Percentiles rank a stretch among this genome's conserved stretches.
These are phyloP conservation scores for Beauveria sp. DNA, from an alignment of 2,329 filamentous ascomycete species.

Conservation along the genomic window DNA sequence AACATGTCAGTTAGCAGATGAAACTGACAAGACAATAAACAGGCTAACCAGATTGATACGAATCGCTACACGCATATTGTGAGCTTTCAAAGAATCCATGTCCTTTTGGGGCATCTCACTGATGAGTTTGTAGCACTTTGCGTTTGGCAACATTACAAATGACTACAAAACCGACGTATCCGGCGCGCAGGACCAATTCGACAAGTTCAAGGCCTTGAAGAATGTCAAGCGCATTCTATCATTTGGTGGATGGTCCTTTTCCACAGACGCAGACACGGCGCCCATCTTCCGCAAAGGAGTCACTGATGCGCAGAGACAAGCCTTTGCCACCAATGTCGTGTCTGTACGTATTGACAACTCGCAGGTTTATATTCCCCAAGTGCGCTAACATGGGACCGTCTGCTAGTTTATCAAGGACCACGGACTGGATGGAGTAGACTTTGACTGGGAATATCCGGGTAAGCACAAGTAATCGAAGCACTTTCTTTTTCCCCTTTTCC, in stretches of 20 bases:
- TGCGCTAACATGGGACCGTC: no score
- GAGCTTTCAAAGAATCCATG: background rate
- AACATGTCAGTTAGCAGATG: no score
- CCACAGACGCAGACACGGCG: slow-evolving; percentile 27
- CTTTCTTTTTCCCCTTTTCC: background rate
- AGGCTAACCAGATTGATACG: background rate
- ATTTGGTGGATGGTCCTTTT: slow-evolving; percentile 38
- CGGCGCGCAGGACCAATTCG: slow-evolving; percentile 19
- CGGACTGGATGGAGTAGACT: slow-evolving; percentile 25
- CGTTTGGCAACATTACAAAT: slow-evolving; percentile 17
- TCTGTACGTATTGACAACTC: background rate
- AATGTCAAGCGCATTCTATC: slow-evolving; percentile 28
- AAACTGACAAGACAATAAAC: background rate
- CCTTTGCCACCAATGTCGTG: slow-evolving; percentile 22
- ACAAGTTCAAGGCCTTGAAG: slow-evolving; percentile 17
- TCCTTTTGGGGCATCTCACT: background rate
- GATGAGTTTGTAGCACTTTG: slow-evolving; percentile 18
- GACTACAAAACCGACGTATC: slow-evolving; percentile 17
- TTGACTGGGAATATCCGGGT: slow-evolving; percentile 21
- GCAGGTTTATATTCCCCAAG: background rate
- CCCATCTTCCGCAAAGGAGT: slow-evolving; percentile 27
- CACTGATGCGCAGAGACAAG: slow-evolving; percentile 20
- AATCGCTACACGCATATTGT: background rate
- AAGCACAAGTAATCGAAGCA: background rate
- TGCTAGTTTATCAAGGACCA: slow-evolving; percentile 26